Conservation (phyloP, 1,139 yeast species). For the Geotrichum australiense region DNA sequence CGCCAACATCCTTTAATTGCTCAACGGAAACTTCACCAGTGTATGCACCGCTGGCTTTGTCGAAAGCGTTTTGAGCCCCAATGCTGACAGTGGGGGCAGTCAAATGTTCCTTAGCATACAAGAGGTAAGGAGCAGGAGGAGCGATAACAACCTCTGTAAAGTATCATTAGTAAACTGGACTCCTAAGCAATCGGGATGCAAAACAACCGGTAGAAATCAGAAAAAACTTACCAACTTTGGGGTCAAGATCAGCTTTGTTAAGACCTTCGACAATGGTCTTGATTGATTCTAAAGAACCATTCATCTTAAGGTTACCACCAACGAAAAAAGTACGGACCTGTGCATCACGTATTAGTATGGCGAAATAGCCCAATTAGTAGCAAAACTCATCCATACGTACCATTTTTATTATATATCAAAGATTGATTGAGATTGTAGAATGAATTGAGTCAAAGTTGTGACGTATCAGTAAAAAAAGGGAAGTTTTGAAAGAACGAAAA, state of each 20-base stretch:
- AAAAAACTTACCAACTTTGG: conserved; percentile 34
- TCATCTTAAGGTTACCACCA: conserved; percentile 99
- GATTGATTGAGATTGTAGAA: not conserved
- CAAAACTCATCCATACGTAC: too few species aligned
- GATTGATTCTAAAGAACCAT: conserved; percentile 87
- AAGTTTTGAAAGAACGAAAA: not conserved
- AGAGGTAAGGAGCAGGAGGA: conserved; percentile 92
- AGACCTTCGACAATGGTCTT: conserved; percentile 74
- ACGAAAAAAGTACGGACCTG: conserved; percentile 85
- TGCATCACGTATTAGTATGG: not conserved
- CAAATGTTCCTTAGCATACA: conserved; percentile 65
- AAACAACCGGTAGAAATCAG: conserved; percentile 29
- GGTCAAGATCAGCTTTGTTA: conserved; percentile 69
- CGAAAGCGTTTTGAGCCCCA: conserved; percentile 87
- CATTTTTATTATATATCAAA: too few species aligned
- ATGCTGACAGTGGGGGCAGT: conserved; percentile 63
- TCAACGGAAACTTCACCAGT: conserved; percentile 94
- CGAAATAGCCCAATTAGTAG: too few species aligned
- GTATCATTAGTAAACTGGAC: conserved; percentile 5
- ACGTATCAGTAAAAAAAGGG: not conserved
- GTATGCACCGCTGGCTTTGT: conserved; percentile 90
- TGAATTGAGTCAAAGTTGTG: not conserved
- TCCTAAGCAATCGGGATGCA: not conserved
- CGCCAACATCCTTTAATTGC: conserved; percentile 87
- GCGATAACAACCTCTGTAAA: conserved; percentile 75